Percentiles rank a stretch among this genome's conserved stretches.
These are phyloP conservation scores for Solanum sparsipilum DNA, from an alignment of 257 asterid species.

Conservation along the genomic window DNA sequence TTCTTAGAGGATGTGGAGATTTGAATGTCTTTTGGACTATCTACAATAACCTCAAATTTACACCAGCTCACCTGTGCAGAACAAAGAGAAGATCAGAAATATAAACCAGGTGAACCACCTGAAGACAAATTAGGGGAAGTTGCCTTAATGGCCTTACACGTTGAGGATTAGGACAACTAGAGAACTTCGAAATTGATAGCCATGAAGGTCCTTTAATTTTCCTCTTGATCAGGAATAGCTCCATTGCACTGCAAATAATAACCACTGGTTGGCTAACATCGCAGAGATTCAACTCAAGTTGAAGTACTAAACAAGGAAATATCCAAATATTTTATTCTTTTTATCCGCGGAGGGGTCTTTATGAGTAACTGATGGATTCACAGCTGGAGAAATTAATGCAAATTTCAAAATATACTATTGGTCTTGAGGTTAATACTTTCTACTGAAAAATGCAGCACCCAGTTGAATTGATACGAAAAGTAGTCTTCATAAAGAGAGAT, in stretches of 20 bases:
- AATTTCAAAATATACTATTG: neutral
- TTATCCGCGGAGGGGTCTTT: neutral
- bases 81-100: neutral
- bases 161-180: constrained; percentile 53
- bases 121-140: constrained; percentile 2
- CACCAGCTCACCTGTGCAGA: constrained; percentile 96
- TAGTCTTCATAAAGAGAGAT: neutral
- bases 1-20: constrained; percentile 47
- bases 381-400: neutral
- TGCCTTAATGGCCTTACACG: constrained; percentile 40
- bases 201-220: constrained; percentile 93
- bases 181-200: constrained; percentile 70
- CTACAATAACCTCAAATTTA: constrained; percentile 74
- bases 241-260: constrained; percentile 62
- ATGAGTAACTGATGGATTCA: neutral
- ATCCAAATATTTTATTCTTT: neutral
- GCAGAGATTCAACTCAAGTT: neutral
- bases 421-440: neutral
- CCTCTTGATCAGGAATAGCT: constrained; percentile 75
- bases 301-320: neutral
- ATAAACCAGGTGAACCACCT: neutral
- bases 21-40: constrained; percentile 59
- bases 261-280: neutral
- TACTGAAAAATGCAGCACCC: neutral
- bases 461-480: neutral